Base-by-base conservation (phyloP, 1,139 yeast genomes). In the Geotrichum fermentans region DNA sequence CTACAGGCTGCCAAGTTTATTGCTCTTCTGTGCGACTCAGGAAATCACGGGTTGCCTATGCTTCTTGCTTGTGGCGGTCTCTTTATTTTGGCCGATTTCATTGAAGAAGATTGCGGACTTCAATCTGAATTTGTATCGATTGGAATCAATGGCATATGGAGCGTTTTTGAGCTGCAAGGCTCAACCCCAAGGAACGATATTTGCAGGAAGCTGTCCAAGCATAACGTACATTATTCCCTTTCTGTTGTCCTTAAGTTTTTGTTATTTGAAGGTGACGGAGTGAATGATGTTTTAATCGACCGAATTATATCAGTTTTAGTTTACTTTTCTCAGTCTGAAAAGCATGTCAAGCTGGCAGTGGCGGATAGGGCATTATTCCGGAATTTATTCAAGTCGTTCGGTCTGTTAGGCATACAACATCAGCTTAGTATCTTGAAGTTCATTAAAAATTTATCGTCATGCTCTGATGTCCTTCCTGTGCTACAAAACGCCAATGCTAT, bases 41-140 rank as follows among this genome's bases (percentile, higher is more conserved):
- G 77, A 6, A 70, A 70, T 16, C 61, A 64, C 36, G 73, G 77
- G 0, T 59, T 79, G 24, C 72, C 75, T 4, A 71, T 74, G 73
- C 76, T 79, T 56, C 71, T 79, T 2, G 73, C 80, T 2, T 71
- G 79, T 57, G 84, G 84, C 10, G 83, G 84, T 0, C 63, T 80
- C 20, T 68, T 73, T 45, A 69, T 74, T n/a, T 62, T 78, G 33
- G 65, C 78, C 3, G 73, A 73, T 51, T 71, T 80, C 53, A 70
- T 79, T 3, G 80, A 78, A 55, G 84, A 78, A 55, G 82, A 78
- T 54, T 74, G 72, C 52, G 75, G 71, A 44, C 52, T 65, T 3
- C 67, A 72, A 4, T 76, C 77, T 0, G 71, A 69, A 10, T 71
- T 78, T 53, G 77, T 80, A 0, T 54, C 70, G 32, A 72, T 73